These are phyloP conservation scores for Mucor lusitanicus DNA, from an alignment of 371 early-diverging fungal genomes.

Conservation along the genomic window DNA sequence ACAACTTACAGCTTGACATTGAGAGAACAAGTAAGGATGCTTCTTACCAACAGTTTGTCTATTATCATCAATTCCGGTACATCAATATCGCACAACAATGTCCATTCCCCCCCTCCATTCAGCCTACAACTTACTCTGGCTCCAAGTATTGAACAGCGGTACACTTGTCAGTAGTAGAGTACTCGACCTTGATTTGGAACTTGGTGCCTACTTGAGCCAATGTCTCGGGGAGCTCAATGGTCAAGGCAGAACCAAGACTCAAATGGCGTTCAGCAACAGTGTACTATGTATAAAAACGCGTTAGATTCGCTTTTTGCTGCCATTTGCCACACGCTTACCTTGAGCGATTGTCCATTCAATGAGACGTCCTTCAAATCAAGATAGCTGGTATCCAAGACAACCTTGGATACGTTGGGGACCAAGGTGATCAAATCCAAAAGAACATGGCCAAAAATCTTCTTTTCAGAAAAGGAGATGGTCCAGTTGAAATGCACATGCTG, in stretches of 20 bases:
- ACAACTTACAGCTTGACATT: constrained; percentile 80
- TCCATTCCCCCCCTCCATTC: too few relatives aligned
- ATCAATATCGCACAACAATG: not conserved
- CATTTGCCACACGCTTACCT: constrained; percentile 34
- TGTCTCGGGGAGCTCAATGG: constrained; percentile 57
- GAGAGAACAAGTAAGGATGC: constrained; percentile 94
- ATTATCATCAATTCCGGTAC: constrained; percentile 12
- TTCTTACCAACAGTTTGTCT: constrained; percentile 93
- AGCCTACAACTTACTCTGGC: constrained; percentile 64
- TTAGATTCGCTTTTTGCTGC: not conserved
- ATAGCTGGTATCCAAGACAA: constrained; percentile 82
- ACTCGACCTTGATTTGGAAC: constrained; percentile 66
- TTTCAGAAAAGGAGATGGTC: constrained; percentile 72
- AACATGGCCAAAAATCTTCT: constrained; percentile 72
- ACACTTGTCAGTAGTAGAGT: constrained; percentile 81
- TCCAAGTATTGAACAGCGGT: constrained; percentile 91
- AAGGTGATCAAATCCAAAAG: constrained; percentile 58
- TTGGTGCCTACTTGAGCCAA: constrained; percentile 40
- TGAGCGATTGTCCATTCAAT: constrained; percentile 36
- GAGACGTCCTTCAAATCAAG: constrained; percentile 60
- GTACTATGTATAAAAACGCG: constrained; percentile 50
- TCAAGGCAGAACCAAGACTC: constrained; percentile 78
- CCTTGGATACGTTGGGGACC: constrained; percentile 50
- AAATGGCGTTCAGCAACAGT: constrained; percentile 57
- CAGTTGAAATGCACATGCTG: constrained; percentile 78